phyloP scores from a whole-genome alignment of 2,329 filamentous ascomycete species.

The Pyrenophora seminiperda region DNA sequence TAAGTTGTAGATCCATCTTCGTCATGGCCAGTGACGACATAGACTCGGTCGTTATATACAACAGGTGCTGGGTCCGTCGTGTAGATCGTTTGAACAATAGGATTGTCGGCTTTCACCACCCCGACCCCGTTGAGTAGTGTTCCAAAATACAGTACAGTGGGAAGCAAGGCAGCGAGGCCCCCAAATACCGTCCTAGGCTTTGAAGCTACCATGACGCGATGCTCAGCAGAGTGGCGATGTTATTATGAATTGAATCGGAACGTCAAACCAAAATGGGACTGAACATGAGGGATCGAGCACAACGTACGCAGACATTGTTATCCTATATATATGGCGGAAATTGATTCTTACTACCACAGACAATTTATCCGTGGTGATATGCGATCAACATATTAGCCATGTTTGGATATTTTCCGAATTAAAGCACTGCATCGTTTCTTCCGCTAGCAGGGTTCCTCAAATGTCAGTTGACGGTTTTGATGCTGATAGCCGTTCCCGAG shows the following conservation, averaged over 20 bases:
- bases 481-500: not conserved
- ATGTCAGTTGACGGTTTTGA: not conserved
- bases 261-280: not conserved
- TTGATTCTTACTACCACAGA: not conserved
- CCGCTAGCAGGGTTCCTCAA: not conserved
- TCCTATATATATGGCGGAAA: conserved; percentile 1
- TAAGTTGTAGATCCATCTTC: conserved; percentile 21
- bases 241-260: not conserved
- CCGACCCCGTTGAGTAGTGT: conserved; percentile 4
- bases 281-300: not conserved
- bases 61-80: conserved; percentile 21
- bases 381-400: not conserved
- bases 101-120: conserved; percentile 19
- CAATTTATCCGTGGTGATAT: conserved; percentile 1
- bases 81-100: conserved; percentile 22
- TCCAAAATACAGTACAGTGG: conserved; percentile 1
- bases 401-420: not conserved
- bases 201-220: not conserved
- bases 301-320: not conserved
- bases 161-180: conserved; percentile 2
- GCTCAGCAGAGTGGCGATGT: not conserved
- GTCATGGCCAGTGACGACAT: conserved; percentile 24
- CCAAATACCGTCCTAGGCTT: not conserved
- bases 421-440: conserved; percentile 2
- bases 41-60: conserved; percentile 21